Evolutionary conservation across 106 monocot genomes (phyloP).

Genomic region (Agapanthus africanus): DNA sequence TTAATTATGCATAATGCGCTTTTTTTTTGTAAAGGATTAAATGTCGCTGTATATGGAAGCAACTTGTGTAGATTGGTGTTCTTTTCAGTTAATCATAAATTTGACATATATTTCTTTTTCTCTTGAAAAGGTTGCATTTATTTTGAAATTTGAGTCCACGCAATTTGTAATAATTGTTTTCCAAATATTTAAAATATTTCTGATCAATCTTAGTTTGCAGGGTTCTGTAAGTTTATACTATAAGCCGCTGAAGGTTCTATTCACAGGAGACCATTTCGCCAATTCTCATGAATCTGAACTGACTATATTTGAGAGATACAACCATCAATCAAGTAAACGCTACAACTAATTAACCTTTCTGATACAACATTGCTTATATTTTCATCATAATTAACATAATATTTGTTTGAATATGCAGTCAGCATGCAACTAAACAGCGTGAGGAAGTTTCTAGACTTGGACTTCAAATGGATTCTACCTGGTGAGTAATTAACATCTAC

Average conservation of each 20-base stretch:
- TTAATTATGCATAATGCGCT: too few species aligned
- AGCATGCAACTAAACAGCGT: slow-evolving; percentile 53
- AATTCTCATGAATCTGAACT: slow-evolving; percentile 36
- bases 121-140: too few species aligned
- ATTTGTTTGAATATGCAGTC: slow-evolving; percentile 31
- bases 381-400: not conserved
- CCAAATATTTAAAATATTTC: too few species aligned
- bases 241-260: slow-evolving; percentile 65
- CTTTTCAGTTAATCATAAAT: too few species aligned
- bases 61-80: not conserved
- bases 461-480: slow-evolving; percentile 80
- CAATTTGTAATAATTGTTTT: too few species aligned
- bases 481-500: slow-evolving; percentile 31
- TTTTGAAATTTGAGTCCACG: too few species aligned
- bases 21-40: not conserved
- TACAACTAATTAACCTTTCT: not conserved
- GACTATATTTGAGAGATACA: slow-evolving; percentile 48
- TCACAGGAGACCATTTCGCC: slow-evolving; percentile 82
- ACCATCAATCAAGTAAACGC: slow-evolving; percentile 52
- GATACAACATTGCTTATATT: not conserved
- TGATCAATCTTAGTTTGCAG: slow-evolving; percentile 22
- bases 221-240: slow-evolving; percentile 85
- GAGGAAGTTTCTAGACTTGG: slow-evolving; percentile 49
- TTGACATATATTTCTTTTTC: too few species aligned
- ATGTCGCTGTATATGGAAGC: not conserved